Evolutionary conservation across 2,329 filamentous ascomycete genomes (phyloP).

Genomic region (Epichloe uncinata): DNA sequence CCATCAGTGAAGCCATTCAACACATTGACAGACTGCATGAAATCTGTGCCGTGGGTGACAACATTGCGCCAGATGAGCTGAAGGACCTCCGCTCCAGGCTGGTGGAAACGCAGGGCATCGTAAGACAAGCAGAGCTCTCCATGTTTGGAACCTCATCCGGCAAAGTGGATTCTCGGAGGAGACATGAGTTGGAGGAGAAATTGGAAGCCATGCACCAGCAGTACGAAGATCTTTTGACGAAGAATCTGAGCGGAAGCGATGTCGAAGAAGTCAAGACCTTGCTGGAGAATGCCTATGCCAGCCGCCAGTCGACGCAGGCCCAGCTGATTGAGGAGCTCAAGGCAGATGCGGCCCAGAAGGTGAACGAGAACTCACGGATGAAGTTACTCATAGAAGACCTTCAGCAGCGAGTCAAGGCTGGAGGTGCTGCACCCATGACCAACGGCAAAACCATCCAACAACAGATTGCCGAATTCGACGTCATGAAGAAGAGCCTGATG

Average conservation of each 20-base stretch:
- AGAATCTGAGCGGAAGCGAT: conserved; percentile 66
- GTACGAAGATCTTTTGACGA: conserved; percentile 70
- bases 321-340: conserved; percentile 67
- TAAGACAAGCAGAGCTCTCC: conserved; percentile 82
- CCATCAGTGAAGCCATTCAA: conserved; percentile 71
- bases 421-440: conserved; percentile 42
- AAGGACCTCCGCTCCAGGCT: conserved; percentile 64
- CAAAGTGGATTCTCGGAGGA: conserved; percentile 52
- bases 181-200: conserved; percentile 64
- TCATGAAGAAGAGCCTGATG: conserved; percentile 99
- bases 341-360: conserved; percentile 61
- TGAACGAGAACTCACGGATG: conserved; percentile 70
- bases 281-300: conserved; percentile 62
- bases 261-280: conserved; percentile 72
- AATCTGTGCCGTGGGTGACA: conserved; percentile 62
- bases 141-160: conserved; percentile 56
- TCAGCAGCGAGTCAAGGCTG: conserved; percentile 56
- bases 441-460: conserved; percentile 91
- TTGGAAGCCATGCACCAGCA: conserved; percentile 64
- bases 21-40: conserved; percentile 69
- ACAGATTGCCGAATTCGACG: conserved; percentile 96
- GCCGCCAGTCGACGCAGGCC: conserved; percentile 59
- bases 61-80: conserved; percentile 70
- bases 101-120: conserved; percentile 80
- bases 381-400: conserved; percentile 70